Evolutionary conservation across 305 asterid genomes (phyloP).

Genomic region (Fraxinus velutina): DNA sequence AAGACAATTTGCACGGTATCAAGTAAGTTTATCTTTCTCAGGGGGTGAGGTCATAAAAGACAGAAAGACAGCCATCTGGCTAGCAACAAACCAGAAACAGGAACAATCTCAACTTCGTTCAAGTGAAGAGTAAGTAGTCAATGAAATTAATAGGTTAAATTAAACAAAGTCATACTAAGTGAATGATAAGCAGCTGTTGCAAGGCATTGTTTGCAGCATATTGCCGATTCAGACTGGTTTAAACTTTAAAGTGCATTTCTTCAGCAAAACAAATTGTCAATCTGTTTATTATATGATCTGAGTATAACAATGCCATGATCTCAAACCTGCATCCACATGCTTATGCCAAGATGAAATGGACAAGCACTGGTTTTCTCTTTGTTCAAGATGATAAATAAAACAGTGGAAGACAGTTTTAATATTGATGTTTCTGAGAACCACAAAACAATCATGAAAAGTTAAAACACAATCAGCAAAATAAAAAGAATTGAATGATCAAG

Average conservation of each 20-base stretch:
- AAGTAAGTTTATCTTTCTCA: neutral
- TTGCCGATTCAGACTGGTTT: neutral
- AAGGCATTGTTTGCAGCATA: neutral
- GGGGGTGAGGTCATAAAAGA: neutral
- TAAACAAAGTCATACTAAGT: neutral
- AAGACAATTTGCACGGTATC: neutral
- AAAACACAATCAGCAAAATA: neutral
- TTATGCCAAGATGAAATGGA: conserved; percentile 1
- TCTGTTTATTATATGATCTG: neutral
- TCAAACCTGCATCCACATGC: conserved; percentile 1
- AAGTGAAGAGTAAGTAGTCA: neutral
- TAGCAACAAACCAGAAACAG: neutral
- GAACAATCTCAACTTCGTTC: neutral
- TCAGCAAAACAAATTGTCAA: neutral
- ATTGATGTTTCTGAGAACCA: neutral
- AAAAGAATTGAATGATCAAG: neutral
- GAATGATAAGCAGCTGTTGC: neutral
- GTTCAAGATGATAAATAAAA: neutral
- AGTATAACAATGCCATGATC: neutral
- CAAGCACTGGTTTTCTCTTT: neutral
- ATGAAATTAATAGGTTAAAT: neutral
- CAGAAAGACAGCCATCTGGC: neutral
- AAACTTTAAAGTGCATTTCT: neutral
- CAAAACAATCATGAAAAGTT: neutral
- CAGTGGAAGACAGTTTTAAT: neutral